A percentile compares a stretch with the other conserved stretches of the same genome.
phyloP scores from a whole-genome alignment of 2,329 filamentous ascomycete genomes.

The Ophiostoma tasmaniense region DNA sequence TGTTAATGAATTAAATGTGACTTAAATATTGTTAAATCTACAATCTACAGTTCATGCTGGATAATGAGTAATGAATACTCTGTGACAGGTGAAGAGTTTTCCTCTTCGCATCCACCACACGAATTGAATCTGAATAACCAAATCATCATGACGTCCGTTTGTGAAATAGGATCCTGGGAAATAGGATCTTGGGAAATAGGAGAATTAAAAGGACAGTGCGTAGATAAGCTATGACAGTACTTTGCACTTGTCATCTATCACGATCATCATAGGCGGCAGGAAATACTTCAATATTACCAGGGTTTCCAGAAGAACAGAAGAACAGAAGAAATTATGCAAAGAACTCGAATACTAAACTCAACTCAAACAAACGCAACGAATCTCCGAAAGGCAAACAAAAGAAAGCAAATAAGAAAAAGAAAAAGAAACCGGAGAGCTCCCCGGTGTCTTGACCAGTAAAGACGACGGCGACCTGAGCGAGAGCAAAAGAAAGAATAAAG shows the following conservation, averaged over 20 bases:
- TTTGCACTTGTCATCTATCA: neutral
- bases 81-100: neutral
- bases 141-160: too few relatives aligned
- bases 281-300: neutral
- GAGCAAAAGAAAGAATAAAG: too few relatives aligned
- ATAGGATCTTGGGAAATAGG: neutral
- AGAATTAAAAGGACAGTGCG: neutral
- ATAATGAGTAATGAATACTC: neutral
- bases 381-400: neutral
- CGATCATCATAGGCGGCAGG: neutral
- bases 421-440: neutral
- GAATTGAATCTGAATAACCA: neutral
- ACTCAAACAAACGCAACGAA: neutral
- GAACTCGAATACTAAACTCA: too few relatives aligned
- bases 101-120: neutral
- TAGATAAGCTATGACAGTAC: neutral
- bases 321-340: too few relatives aligned
- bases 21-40: too few relatives aligned
- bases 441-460: too few relatives aligned
- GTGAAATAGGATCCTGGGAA: neutral
- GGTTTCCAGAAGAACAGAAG: neutral
- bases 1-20: neutral
- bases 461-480: too few relatives aligned
- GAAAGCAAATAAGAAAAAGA: neutral
- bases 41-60: neutral